Base-by-base conservation (phyloP, 2,329 filamentous ascomycete species). In the Aspergillus aculeatus region DNA sequence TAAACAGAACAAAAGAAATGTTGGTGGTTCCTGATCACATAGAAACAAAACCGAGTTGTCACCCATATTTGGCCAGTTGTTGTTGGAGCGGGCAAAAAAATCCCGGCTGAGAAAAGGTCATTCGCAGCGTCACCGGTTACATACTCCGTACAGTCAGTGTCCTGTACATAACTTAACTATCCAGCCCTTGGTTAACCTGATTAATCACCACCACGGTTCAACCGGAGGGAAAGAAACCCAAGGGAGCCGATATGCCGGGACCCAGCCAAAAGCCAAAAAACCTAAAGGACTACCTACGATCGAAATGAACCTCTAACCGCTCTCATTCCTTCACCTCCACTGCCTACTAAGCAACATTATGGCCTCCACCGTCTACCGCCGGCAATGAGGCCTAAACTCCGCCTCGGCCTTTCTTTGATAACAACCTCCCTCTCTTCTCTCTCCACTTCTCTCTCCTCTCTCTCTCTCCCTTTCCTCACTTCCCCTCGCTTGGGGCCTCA, bases 331-430 rank as follows among this genome's bases (percentile, higher is more conserved):
- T 35, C 32, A 35, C 11, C 11, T 44, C 16, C 16, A 44, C 32
- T 35, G 32, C 14, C 38, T 44, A 44, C 16, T 59, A 38, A 52
- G 47, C 47, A 60, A 50, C 55, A 59, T 50, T 49, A 56, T 54
- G 54, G 31, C 58, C 50, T 57, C 58, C 41, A 51, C 58, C 41
- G 51, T 54, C 44, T 47, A 49, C 47, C 29, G 48, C 19, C 50
- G 38, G 49, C 58, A 49, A 53, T 47, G 38, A 44, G 16, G 38
- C 38, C 38, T 44, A 23, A 58, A 44, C 50, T 56, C 50, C 52
- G 26, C 47, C 23, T 57, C 56, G 29, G 57, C 58, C 50, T 21
- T 32, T 16, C 47, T 62, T 16, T 48, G 57, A 41, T 49, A 56
- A 35, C 47, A 53, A 24, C 14, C 32, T 41, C 56, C 58, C 59